phyloP scores from a whole-genome alignment of 108 stramenopile species.

The Bacterosira constricta region DNA sequence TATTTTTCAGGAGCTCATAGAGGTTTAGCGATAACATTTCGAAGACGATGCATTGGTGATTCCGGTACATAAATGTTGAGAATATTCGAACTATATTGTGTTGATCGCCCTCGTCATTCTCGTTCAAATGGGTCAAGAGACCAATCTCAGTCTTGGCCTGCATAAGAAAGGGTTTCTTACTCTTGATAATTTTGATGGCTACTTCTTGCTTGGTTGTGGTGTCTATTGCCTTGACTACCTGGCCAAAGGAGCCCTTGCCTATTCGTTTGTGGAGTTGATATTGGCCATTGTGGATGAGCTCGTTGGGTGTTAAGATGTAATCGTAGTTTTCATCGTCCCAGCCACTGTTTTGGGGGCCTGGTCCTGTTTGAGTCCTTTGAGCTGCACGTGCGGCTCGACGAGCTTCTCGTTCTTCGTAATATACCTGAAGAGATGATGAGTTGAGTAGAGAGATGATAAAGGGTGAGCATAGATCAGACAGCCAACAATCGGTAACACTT shows the following conservation, averaged over 20 bases:
- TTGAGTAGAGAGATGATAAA: neutral
- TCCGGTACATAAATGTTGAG: slow-evolving; percentile 89
- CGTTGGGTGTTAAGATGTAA: slow-evolving; percentile 88
- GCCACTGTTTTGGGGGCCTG: slow-evolving; percentile 80
- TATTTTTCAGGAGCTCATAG: slow-evolving; percentile 96
- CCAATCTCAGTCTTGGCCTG: slow-evolving; percentile 98
- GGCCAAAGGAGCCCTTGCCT: slow-evolving; percentile 97
- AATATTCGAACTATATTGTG: slow-evolving; percentile 93
- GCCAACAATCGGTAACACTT: no score
- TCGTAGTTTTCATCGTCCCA: slow-evolving; percentile 98
- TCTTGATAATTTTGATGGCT: slow-evolving; percentile 99
- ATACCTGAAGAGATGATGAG: slow-evolving; percentile 44
- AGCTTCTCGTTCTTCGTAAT: slow-evolving; percentile 88
- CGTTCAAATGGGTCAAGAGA: slow-evolving; percentile 74
- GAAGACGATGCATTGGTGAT: slow-evolving; percentile 97
- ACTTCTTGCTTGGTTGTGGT: slow-evolving; percentile 73
- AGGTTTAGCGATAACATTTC: slow-evolving; percentile 98
- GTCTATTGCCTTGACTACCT: slow-evolving; percentile 92
- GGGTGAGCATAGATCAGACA: no score
- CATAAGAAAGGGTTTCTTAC: slow-evolving; percentile 93
- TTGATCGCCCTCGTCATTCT: slow-evolving; percentile 82
- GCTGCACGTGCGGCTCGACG: slow-evolving; percentile 64
- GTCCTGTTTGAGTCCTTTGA: slow-evolving; percentile 11
- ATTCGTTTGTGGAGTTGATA: slow-evolving; percentile 94
- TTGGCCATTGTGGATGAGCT: slow-evolving; percentile 76